Base-by-base conservation (phyloP, 192 early-diverging fungal species). In the Dissophora globulifera region DNA sequence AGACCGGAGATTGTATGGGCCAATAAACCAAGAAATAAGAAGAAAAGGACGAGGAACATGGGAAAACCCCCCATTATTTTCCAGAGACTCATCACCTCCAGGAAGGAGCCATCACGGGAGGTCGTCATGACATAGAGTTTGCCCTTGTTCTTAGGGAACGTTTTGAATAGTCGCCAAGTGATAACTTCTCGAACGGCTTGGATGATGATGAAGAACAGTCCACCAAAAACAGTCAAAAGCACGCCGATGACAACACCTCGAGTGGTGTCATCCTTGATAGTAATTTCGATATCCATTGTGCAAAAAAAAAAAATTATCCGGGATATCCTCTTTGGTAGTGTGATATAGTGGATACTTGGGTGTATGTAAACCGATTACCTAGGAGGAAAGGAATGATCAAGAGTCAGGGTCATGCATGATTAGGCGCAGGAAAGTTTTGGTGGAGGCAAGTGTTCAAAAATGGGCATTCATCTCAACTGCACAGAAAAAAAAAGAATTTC, bases 61-160 rank as follows among this genome's bases (percentile, higher is more conserved):
- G 56, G 56, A 43, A 58, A 58, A 43, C 56, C 42, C 41, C 56
- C 56, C 41, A 58, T 35, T 22, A 58, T 33, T 22, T 58, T 58
- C 40, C 41, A 45, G 25, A 58, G 27, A n/a, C 56, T 41, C 26
- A 58, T 35, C 7, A 58, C 56, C 41, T 58, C 56, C 56, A 58
- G 25, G 42, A 43, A 58, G 10, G 56, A 58, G 27, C 56, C 56
- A 43, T 13, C 40, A 43, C 56, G 56, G 27, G 56, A 43, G 16
- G 56, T 58, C 45, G 56, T 41, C 42, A 58, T 58, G 41, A 58
- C 56, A 26, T 58, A 58, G 35, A 58, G n/a, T 41, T 58, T 58
- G 56, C 38, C 56, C 41, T 23, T 58, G 41, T 58, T 58, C 38
- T 30, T 58, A 15, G 56, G 56, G 56, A 58, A 58, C 27, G 41